Percentiles rank a stretch among this genome's conserved stretches.
phyloP scores from a whole-genome alignment of 2,329 filamentous ascomycete genomes.

The Fusarium brachygibbosum region DNA sequence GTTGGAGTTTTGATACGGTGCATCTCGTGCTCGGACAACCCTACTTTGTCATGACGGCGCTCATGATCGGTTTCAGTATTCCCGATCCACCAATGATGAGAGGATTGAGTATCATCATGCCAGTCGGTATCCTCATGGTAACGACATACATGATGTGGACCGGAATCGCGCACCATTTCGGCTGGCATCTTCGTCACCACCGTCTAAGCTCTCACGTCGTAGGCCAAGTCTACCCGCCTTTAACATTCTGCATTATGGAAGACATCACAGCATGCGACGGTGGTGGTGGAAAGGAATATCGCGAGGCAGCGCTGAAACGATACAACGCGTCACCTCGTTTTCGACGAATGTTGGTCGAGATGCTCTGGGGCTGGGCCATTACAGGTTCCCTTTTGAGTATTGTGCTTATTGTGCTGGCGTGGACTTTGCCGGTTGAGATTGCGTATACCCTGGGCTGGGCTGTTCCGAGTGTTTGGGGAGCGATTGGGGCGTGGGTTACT shows the following conservation, averaged over 20 bases:
- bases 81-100: constrained; percentile 35
- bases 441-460: constrained; percentile 28
- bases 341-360: constrained; percentile 26
- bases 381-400: constrained; percentile 12
- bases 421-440: constrained; percentile 22
- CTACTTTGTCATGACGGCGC: constrained; percentile 38
- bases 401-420: constrained; percentile 18
- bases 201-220: constrained; percentile 29
- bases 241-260: constrained; percentile 35
- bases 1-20: constrained; percentile 35
- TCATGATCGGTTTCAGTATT: constrained; percentile 39
- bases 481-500: constrained; percentile 21
- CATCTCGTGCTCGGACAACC: constrained; percentile 28
- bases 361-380: constrained; percentile 32
- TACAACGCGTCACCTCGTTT: constrained; percentile 34
- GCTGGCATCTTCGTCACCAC: constrained; percentile 21
- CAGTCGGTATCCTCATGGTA: constrained; percentile 36
- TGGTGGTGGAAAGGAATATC: constrained; percentile 25
- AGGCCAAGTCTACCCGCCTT: constrained; percentile 17
- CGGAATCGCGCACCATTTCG: constrained; percentile 20
- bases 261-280: constrained; percentile 36
- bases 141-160: constrained; percentile 38
- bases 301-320: constrained; percentile 23
- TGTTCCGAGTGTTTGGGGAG: constrained; percentile 31
- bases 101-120: constrained; percentile 37